phyloP scores from a whole-genome alignment of 805 yeast genomes.

The Starmera dryadoides region DNA sequence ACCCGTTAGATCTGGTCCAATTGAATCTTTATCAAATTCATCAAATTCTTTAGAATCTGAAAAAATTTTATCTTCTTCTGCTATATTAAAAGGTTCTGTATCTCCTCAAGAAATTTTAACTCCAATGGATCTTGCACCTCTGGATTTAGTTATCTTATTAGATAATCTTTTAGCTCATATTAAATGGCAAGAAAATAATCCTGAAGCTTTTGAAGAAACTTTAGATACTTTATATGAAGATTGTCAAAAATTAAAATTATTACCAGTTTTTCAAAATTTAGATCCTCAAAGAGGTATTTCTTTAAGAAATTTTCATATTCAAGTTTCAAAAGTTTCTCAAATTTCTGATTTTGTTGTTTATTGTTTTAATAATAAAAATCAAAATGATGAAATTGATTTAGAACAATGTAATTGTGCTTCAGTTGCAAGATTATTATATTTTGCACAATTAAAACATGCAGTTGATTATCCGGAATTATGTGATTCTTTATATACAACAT shows the following conservation, averaged over 20 bases:
- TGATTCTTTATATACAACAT: conserved; percentile 16
- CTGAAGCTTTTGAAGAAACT: conserved; percentile 3
- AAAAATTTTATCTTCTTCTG: conserved; percentile 23
- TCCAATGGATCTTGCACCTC: conserved; percentile 4
- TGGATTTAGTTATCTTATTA: conserved; percentile 5
- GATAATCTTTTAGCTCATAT: conserved; percentile 16
- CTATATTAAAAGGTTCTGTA: conserved; percentile 47
- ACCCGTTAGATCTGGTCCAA: conserved; percentile 18
- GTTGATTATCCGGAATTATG: conserved; percentile 20
- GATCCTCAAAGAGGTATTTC: conserved; percentile 72
- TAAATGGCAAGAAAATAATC: conserved; percentile 7
- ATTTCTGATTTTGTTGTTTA: conserved; percentile 76
- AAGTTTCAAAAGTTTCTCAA: conserved; percentile 70
- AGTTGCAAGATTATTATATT: conserved; percentile 31
- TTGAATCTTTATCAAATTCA: too few relatives aligned
- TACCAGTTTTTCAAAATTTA: conserved; percentile 49
- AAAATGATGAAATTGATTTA: conserved; percentile 12
- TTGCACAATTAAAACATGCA: conserved; percentile 32
- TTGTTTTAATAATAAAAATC: conserved; percentile 40
- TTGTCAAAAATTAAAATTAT: conserved; percentile 23
- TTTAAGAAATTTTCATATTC: conserved; percentile 79
- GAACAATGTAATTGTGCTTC: conserved; percentile 29
- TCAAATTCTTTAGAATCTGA: too few relatives aligned
- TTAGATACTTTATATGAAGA: conserved; percentile 14
- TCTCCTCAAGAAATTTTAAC: conserved; percentile 46